These are phyloP conservation scores for Rhizoctonia solani DNA, from an alignment of 1,284 basidiomycete genomes.

Conservation along the genomic window DNA sequence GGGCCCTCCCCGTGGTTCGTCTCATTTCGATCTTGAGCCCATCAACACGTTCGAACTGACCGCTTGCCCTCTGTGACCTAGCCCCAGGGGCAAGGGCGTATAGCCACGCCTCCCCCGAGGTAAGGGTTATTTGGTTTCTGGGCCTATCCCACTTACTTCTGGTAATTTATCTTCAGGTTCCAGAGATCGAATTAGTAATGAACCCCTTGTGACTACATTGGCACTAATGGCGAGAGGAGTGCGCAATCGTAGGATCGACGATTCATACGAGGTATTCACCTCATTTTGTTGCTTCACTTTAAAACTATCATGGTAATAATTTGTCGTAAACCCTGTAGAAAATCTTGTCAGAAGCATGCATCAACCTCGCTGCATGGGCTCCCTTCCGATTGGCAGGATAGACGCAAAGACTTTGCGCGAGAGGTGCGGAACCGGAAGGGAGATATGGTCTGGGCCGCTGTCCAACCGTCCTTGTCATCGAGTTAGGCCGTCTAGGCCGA, in stretches of 20 bases:
- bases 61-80: too few species aligned
- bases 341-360: not conserved
- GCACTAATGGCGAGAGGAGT: constrained; percentile 1
- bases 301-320: not conserved
- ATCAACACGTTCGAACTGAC: too few species aligned
- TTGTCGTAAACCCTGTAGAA: not conserved
- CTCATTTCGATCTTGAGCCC: too few species aligned
- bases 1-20: too few species aligned
- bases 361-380: not conserved
- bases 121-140: too few species aligned
- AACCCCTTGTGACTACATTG: not conserved
- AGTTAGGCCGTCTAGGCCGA: not conserved
- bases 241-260: not conserved
- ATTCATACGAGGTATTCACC: not conserved
- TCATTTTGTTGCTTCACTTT: too few species aligned
- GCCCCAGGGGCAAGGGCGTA: too few species aligned
- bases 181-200: not conserved
- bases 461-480: not conserved
- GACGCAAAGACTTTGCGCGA: constrained; percentile 6
- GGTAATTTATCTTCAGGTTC: too few species aligned
- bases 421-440: not conserved
- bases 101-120: too few species aligned
- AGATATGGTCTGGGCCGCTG: not conserved
- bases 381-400: not conserved
- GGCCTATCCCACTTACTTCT: too few species aligned